A percentile compares a stretch with the other conserved stretches of the same genome.
phyloP scores from a whole-genome alignment of 2,329 filamentous ascomycete species.

The Colletotrichum lini region DNA sequence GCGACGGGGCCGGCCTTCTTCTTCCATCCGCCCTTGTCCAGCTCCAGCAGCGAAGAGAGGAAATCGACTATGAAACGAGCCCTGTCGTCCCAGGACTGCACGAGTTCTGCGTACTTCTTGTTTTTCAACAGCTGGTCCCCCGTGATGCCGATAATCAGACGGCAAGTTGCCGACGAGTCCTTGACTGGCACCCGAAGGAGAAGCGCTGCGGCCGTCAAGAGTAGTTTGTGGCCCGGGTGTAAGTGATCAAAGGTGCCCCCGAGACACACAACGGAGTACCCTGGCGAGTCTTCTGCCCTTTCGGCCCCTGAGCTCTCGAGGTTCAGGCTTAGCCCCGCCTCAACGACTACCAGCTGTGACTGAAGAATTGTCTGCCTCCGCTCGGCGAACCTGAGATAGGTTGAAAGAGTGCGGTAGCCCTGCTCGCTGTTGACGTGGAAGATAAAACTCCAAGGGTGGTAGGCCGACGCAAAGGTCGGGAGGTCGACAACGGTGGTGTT shows the following conservation, averaged over 20 bases:
- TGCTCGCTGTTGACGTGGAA: conserved; percentile 77
- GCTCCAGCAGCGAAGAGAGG: conserved; percentile 73
- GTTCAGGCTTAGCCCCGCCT: conserved; percentile 66
- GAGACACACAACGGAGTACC: conserved; percentile 73
- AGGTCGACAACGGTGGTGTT: conserved; percentile 65
- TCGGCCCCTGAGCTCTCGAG: conserved; percentile 41
- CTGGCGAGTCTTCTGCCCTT: conserved; percentile 15
- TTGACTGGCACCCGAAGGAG: conserved; percentile 70
- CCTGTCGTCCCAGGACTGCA: conserved; percentile 85
- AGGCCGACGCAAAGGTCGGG: conserved; percentile 65
- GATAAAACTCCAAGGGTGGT: conserved; percentile 74
- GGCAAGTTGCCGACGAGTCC: conserved; percentile 59
- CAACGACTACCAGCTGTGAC: conserved; percentile 65
- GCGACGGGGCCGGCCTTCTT: conserved; percentile 55
- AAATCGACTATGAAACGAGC: conserved; percentile 80
- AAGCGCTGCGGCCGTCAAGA: conserved; percentile 89
- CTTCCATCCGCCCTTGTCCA: conserved; percentile 60
- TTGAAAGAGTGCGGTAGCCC: conserved; percentile 70
- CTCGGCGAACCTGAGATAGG: conserved; percentile 64
- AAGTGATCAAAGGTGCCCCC: conserved; percentile 98
- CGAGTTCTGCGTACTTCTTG: conserved; percentile 87
- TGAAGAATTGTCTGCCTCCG: conserved; percentile 62
- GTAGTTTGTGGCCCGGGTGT: conserved; percentile 95
- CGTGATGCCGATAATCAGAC: conserved; percentile 87
- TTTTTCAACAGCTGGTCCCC: conserved; percentile 88